phyloP scores from a whole-genome alignment of 2,329 filamentous ascomycete genomes.

The Fusarium tupiense region DNA sequence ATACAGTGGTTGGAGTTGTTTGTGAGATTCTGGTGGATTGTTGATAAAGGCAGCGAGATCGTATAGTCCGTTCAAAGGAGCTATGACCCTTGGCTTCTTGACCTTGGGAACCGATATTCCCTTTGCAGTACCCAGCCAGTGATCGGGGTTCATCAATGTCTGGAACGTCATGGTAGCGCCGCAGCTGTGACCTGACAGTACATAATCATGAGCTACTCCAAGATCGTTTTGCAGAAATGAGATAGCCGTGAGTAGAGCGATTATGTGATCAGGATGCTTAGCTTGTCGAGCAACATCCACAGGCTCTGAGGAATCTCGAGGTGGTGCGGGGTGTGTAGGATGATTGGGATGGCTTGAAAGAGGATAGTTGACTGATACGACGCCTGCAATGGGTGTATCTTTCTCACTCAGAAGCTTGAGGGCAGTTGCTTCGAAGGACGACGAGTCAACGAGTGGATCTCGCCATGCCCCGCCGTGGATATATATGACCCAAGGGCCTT shows the following conservation, averaged over 20 bases:
- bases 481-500: neutral
- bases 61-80: neutral
- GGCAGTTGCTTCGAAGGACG: neutral
- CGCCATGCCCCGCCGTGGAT: slow-evolving; percentile 12
- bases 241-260: neutral
- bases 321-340: neutral
- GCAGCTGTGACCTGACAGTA: neutral
- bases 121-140: neutral
- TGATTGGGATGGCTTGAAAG: slow-evolving; percentile 1
- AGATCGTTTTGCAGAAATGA: neutral
- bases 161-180: neutral
- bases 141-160: neutral
- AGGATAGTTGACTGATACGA: neutral
- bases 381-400: neutral
- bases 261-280: neutral
- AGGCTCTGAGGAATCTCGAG: neutral
- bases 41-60: neutral
- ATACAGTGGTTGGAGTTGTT: neutral
- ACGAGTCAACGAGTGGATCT: slow-evolving; percentile 2
- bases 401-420: neutral
- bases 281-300: neutral
- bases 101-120: rapidly evolving
- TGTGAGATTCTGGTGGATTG: neutral
- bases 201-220: neutral
- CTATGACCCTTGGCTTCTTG: neutral